Base-by-base conservation (phyloP, 106 monocot species). In the Platanthera zijinensis region DNA sequence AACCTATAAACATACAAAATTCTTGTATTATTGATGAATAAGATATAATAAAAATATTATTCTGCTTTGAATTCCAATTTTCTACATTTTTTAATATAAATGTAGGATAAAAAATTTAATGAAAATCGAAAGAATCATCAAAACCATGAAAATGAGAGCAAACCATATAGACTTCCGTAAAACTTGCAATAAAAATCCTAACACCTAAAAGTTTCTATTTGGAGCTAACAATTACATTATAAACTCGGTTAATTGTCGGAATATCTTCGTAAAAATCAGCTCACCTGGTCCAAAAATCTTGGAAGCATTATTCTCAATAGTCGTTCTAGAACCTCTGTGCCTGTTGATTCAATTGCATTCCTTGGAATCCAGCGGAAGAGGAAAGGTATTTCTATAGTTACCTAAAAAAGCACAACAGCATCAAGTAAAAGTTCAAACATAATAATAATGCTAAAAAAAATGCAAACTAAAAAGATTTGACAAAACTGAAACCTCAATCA, bases 231-330 rank as follows among this genome's bases (percentile, higher is more conserved):
- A 61, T 67, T 39, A 12, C 2, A 30, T 67, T 39, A 67, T 67
- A 22, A 67, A 67, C 5, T 30, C 5, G 30, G 0, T 1, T 10
- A 53, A 14, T 53, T 53, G 4, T 10, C 2, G 0, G 59, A 5
- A 15, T 7, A 69, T 9, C 39, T 61, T 59, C 6, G 18, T 8
- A 8, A 54, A 5, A 5, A n/a, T 28, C 5, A 78, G 22, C 64
- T 79, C 3, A 93, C 96, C 89, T 96, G 96, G 10, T 78, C 72
- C 68, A 93, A 28, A 83, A 96, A 96, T 73, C 96, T 80, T 12
- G 96, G 96, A 72, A 96, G 89, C 91, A 96, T 91, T 62, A 87
- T 51, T 82, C 81, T 82, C 21, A 96, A 66, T 45, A 96, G 48
- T 73, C 89, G 96, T 51, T 93, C 91, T 25, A 96, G 89, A 50